phyloP scores from a whole-genome alignment of 768 basidiomycete genomes.

The Tremella yokohamensis region DNA sequence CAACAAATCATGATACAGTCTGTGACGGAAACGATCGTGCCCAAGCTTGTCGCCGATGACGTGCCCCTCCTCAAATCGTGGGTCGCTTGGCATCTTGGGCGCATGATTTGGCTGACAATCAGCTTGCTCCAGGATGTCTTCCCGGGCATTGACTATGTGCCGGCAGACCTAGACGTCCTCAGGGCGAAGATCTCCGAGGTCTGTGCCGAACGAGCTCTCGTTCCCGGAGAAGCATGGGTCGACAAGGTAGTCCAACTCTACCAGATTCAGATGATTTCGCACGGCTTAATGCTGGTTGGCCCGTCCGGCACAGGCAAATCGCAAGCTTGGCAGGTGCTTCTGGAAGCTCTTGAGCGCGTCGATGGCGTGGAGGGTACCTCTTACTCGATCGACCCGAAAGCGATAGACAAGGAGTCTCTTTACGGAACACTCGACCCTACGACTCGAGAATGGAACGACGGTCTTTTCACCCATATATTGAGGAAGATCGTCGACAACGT shows the following conservation, averaged over 20 bases:
- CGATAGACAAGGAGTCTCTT: constrained; percentile 95
- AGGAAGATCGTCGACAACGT: constrained; percentile 98
- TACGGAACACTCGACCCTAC: constrained; percentile 96
- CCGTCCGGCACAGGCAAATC: constrained; percentile 96
- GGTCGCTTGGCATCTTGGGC: constrained; percentile 28
- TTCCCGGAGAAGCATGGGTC: constrained; percentile 83
- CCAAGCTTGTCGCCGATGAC: constrained; percentile 95
- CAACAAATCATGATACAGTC: constrained; percentile 98
- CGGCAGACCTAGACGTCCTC: constrained; percentile 80
- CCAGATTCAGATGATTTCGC: constrained; percentile 99
- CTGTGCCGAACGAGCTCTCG: constrained; percentile 78
- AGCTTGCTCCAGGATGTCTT: constrained; percentile 95
- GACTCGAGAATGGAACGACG: constrained; percentile 98
- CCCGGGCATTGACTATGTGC: constrained; percentile 87
- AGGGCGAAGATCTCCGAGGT: constrained; percentile 81
- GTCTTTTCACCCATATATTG: constrained; percentile 93
- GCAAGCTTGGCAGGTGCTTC: constrained; percentile 90
- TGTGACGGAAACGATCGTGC: constrained; percentile 96
- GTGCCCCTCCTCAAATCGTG: constrained; percentile 89
- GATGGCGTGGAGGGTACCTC: constrained; percentile 88
- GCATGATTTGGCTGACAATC: not conserved
- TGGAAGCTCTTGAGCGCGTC: constrained; percentile 81
- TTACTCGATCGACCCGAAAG: constrained; percentile 98
- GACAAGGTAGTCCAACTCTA: constrained; percentile 95
- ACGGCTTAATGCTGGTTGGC: constrained; percentile 99